Base-by-base conservation (phyloP, 2,329 filamentous ascomycete species). In the Westerdykella aurantiaca region DNA sequence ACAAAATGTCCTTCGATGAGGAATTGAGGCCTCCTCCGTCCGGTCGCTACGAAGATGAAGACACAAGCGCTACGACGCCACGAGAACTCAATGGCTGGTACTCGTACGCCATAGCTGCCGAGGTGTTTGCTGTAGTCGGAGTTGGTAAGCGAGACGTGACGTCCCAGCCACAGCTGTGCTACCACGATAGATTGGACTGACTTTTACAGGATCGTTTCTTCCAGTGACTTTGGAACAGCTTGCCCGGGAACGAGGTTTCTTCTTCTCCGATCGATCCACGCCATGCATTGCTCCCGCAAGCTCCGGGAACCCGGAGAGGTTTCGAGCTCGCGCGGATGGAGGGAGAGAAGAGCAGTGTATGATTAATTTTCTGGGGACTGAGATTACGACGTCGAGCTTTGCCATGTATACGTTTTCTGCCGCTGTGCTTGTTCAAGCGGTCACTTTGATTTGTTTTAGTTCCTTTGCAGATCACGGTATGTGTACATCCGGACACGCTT, bases 371-470 rank as follows among this genome's bases (percentile, higher is more conserved):
- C 69, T 94, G 31, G 89, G 89, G 1, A 70, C 82, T 46, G 81
- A 90, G 50, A 82, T 96, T 66, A 95, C 94, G 63, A 95, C 89
- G 1, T 86, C 88, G 21, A 94, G 87, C 66, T 95, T 95, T 65
- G 89, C 88, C 55, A 89, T 96, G 85, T 96, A 96, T 67, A 95
- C 88, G 0, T 95, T 95, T 66, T 93, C 88, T 38, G 71, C 90
- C 55, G 94, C 88, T 57, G 90, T 96, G 1, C 68, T 95, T 17
- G 68, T 94, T 9, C 90, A 96, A 63, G 86, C 88, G 1, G 65
- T 95, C n/a, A 74, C 95, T 6, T 85, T 97, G 37, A 85, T 96
- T 50, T 93, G 88, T 55, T 94, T 96, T 70, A 94, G 88, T 60
- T 91, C 87, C 38, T 88, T 91, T 21, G 90, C 90, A 37, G 91